phyloP scores from a whole-genome alignment of 108 stramenopile species.

The Cyclotella atomus region DNA sequence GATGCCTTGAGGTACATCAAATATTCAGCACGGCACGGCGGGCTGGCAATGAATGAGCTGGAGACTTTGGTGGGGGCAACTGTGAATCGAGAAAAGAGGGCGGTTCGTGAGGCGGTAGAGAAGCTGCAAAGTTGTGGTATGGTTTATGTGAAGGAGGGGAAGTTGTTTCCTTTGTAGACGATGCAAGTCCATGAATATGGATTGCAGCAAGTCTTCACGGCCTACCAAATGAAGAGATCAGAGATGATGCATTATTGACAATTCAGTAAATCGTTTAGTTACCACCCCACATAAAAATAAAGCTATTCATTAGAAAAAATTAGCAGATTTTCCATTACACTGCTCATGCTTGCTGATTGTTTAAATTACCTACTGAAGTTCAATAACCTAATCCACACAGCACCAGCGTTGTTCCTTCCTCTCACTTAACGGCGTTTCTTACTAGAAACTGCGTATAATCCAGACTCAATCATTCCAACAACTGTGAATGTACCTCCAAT shows the following conservation, averaged over 20 bases:
- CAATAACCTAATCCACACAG: too few species aligned
- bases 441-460: conserved; percentile 50
- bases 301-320: too few species aligned
- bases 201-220: too few species aligned
- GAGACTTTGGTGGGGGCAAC: conserved; percentile 37
- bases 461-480: conserved; percentile 89
- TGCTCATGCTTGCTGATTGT: too few species aligned
- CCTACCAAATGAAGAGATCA: too few species aligned
- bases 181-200: too few species aligned
- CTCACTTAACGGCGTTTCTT: conserved; percentile 44
- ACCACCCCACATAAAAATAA: too few species aligned
- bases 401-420: too few species aligned
- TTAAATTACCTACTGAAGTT: too few species aligned
- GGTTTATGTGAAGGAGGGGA: conserved; percentile 45
- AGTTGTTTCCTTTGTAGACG: conserved; percentile 41
- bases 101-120: conserved; percentile 44
- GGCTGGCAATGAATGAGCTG: conserved; percentile 30
- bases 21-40: conserved; percentile 42
- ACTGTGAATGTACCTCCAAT: conserved; percentile 98
- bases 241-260: too few species aligned
- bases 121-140: conserved; percentile 34
- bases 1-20: conserved; percentile 42
- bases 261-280: too few species aligned
- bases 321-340: too few species aligned
- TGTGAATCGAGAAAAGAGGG: conserved; percentile 29